Evolutionary conservation across 257 asterid genomes (phyloP), one percentile per base, ranked within the genome.

Genomic region (Scutellaria minor): DNA sequence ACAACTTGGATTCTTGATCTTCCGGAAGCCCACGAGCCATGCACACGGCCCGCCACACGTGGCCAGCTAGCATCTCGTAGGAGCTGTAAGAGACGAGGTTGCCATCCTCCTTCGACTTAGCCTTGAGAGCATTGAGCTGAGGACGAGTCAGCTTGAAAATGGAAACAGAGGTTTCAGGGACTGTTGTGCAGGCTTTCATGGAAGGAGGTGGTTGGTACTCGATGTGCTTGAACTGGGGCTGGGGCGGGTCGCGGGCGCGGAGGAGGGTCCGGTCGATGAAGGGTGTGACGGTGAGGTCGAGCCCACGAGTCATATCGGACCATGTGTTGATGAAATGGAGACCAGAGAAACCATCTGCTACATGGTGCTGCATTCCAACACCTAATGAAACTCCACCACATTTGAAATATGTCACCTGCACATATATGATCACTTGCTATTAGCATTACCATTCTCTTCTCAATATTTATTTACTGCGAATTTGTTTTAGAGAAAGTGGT

Each of bases 351-450:
- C 99, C 99, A 61, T 95, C 99, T 0, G 99, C 98, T 0, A 64
- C 95, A 3, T 92, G 97, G 71, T 95, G 99, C 68, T 95, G 96
- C 98, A 90, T 95, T 3, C 98, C 98, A 0, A 92, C 99, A 1
- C 99, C 98, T 6, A 95, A 77, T 7, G 99, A 95, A 22, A 85
- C 98, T 47, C 99, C 99, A 1, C 99, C 98, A 24, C 99, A 95
- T 75, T 88, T 90, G 89, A 95, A 95, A 71, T 78, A 68, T 50
- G 99, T 95, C 0, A 95, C 86, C 98, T 93, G 85, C 51, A 50
- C 62, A 31, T 24, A 24, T 24, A 24, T 6, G 3, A 51, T 6
- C 37, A 6, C 13, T 22, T 44, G 42, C 15, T 6, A 11, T 61
- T 57, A 47, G 35, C 6, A 11, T 61, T 57, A 47, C 20, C 6